Percentiles rank a stretch among this genome's conserved stretches.
These are phyloP conservation scores for Phytopythium kandeliae DNA, from an alignment of 352 stramenopile genomes.

Conservation along the genomic window DNA sequence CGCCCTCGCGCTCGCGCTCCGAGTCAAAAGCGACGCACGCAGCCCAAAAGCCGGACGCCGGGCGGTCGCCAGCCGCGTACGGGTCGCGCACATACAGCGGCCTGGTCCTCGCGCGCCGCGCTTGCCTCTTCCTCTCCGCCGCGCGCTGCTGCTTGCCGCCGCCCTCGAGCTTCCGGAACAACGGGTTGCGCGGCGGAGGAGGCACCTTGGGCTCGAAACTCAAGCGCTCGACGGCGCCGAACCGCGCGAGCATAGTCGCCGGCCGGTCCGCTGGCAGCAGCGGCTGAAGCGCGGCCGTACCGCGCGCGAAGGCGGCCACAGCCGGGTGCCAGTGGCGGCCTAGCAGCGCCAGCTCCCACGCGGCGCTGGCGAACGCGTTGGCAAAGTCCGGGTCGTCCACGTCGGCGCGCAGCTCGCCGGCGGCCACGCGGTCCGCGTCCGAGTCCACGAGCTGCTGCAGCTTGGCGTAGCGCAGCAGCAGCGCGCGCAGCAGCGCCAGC, in stretches of 20 bases:
- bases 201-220: constrained; percentile 54
- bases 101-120: constrained; percentile 16
- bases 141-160: constrained; percentile 49
- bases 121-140: constrained; percentile 15
- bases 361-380: constrained; percentile 92
- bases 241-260: constrained; percentile 56
- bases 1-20: background rate
- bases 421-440: constrained; percentile 92
- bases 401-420: constrained; percentile 89
- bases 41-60: constrained; percentile 20
- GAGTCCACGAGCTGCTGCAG: constrained; percentile 94
- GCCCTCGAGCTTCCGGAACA: constrained; percentile 60
- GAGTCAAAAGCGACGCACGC: background rate
- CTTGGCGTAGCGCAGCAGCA: constrained; percentile 92
- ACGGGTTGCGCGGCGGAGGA: constrained; percentile 54
- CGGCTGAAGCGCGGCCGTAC: constrained; percentile 52
- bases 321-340: constrained; percentile 83
- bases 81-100: constrained; percentile 67
- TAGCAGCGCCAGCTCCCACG: constrained; percentile 91
- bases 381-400: constrained; percentile 93
- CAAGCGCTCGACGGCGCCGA: constrained; percentile 12
- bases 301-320: constrained; percentile 58
- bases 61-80: constrained; percentile 23
- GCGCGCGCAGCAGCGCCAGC: constrained; percentile 80
- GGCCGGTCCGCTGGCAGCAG: constrained; percentile 66